Base-by-base conservation (phyloP, 108 stramenopile genomes). In the Cyclotella sp. region DNA sequence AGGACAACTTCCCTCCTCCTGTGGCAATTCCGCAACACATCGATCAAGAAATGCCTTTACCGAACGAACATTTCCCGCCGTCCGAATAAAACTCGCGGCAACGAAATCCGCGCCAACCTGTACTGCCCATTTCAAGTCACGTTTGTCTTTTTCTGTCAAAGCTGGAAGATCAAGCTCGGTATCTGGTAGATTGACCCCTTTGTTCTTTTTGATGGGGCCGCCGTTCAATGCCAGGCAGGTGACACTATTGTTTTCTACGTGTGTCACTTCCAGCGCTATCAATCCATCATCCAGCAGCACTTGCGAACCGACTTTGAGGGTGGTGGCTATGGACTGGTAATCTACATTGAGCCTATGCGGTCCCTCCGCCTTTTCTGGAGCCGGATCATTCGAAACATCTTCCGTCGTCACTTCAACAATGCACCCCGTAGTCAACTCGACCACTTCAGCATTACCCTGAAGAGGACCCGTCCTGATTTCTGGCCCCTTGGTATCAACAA, bases 401-500 rank as follows among this genome's bases (percentile, higher is more conserved):
- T 83, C 83, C 19, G 72, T 86, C 0, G 87, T 89, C 27, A 90
- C 72, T 45, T 75, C 82, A 26, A 90, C 90, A 24, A 67, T 68
- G 18, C 76, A 80, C 44, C 81, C 89, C 12, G 74, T 70, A 16
- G 63, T 82, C 68, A 90, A 88, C 53, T 89, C 79, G 8, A 70
- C 57, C n/a, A 86, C 79, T 26, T 82, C 86, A 40, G 70, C 85
- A 61, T 84, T 69, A 18, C 91, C 92, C 62, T 91, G 87, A 22
- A 97, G 78, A 15, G 84, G 69, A 57, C 93, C 92, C 0, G 96
- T 97, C 14, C 96, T 89, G 62, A 97, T 94, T 77, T 97, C 96
- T 14, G 96, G 96, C 44, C 96, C 90, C 64, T 96, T 96, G 54
- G 95, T 96, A 86, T 96, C 93, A 9, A 94, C 89, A 24, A 93